Evolutionary conservation across 441 rosid genomes (phyloP), one percentile per base, ranked within the genome.

Genomic region (Capsella rubella): DNA sequence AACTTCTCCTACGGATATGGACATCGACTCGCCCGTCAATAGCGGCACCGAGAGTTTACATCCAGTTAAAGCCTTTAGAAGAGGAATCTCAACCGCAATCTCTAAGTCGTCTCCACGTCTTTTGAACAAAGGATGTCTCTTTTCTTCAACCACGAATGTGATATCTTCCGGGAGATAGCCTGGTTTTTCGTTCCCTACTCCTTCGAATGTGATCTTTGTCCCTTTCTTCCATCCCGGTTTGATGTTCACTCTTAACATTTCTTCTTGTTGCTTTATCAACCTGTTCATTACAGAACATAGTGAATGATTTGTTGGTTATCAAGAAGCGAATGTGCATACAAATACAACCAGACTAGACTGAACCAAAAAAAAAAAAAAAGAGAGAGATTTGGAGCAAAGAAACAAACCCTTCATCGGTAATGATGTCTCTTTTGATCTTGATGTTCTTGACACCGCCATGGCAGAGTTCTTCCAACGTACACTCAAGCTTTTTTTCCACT

Each of bases 191-290:
- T 87, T 87, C 0, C 95, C 98, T 63, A 86, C 91, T 34, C 97
- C 97, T 69, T 91, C 97, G 31, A 93, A 93, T 65, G 85, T 86
- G 34, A 93, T 88, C 82, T 82, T 85, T 0, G 97, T 93, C 66
- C 98, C 98, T 77, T 81, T 85, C 76, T 53, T 90, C 98, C 97
- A 93, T 75, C 98, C 98, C n/a, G 97, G 95, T 53, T 86, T 78
- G n/a, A 93, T 71, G 27, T 82, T 90, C 62, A 93, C 86, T 62
- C 77, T 84, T 50, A 93, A 50, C 28, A 58, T 74, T 68, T 93
- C 98, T 69, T 87, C 96, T 80, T 86, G 84, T 79, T 84, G 62
- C 64, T 32, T 71, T 5, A 87, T 69, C 64, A 83, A 66, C 72
- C 98, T 93, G 85, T 59, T 56, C 46, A 46, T 37, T 25, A 13